Base-by-base conservation (phyloP, 2,329 filamentous ascomycete genomes). In the Aotearoamyces nothofagi region DNA sequence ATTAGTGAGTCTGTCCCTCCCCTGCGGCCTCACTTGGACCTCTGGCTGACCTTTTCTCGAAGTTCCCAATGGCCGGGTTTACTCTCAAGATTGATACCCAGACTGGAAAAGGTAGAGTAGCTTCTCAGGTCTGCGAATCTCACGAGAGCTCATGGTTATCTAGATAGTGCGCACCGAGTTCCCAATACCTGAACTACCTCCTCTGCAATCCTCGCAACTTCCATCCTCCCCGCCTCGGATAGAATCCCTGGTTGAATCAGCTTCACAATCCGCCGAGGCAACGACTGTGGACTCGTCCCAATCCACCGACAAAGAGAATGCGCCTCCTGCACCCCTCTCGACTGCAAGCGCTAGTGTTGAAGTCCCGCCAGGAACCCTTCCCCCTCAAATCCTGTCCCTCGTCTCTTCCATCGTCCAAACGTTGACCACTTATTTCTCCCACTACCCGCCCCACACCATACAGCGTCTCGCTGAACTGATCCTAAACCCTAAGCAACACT, bases 391-490 rank as follows among this genome's bases (percentile, higher is more conserved):
- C 27, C 55, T 63, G 33, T 61, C 64, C 30, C 68, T 82, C 47
- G 55, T 82, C 26, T 49, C 54, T 34, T 68, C 68, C 33, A 75
- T 82, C 39, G 63, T 55, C 22, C 52, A 54, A 5, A 72, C 75
- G 10, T 60, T 93, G 22, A 60, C 55, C 27, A 61, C 60, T 3
- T 68, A 66, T 39, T 98, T 98, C 53, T 49, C 68, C 13, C 58
- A 61, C 3, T 69, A 79, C 42, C 87, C 90, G 1, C 90, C 90
- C 0, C 83, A 96, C 51, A 96, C 90, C 3, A 69, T 94, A 36
- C 90, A 98, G 55, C 78, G 90, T 22, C 67, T 98, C 13, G 73
- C 84, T 13, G 90, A 98, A 59, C 74, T 96, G 16, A 60, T 93
- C 4, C 61, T 92, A 19, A 56, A 63, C 15, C 90, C 90, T 1